Evolutionary conservation across 2,329 filamentous ascomycete species (phyloP), one percentile per base, ranked within the genome.

Genomic region (Aspergillus novoparasiticus): DNA sequence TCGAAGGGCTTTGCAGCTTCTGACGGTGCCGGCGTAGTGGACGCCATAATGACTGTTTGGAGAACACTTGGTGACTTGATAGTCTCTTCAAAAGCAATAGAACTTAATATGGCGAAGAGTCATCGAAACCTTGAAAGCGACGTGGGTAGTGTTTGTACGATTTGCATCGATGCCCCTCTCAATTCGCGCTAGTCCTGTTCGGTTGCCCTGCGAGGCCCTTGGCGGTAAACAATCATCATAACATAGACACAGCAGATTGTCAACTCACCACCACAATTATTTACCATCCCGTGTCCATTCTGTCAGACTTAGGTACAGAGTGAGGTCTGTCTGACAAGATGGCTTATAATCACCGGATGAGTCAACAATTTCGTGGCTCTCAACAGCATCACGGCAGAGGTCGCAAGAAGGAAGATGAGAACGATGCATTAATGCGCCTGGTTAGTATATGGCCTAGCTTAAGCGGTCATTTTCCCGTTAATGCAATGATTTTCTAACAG

Each of bases 381-480:
- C 80, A 82, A 68, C 82, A 84, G 66, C 78, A 79, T 34, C 78
- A 82, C 60, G 78, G 75, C 65, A 78, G 81, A 43, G 76, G 75
- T 28, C 84, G 82, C 71, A 85, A 85, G 73, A 86, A 85, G 75
- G 84, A 86, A 67, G 83, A 85, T 65, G 84, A 86, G 28, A 84
- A 82, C 64, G 84, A 86, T 76, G 83, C 83, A 51, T 81, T 86
- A 69, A 86, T 86, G 82, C 82, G 83, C 71, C 77, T 86, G 77
- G 84, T 86, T 67, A 74, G 79, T 70, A 32, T 11, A 51, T 51
- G 19, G 28, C 10, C 34, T 58, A 16, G 34, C 11, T n/a, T 34
- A 4, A 46, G 43, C n/a, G 10, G 9, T 28, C 6, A 26, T 48
- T 46, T 34, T 16, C n/a, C 12, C 14, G 16, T 48, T 19, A 43